A percentile compares a stretch with the other conserved stretches of the same genome.
Conservation (phyloP, 2,329 filamentous ascomycete genomes). For the Aspergillus novoparasiticus region DNA sequence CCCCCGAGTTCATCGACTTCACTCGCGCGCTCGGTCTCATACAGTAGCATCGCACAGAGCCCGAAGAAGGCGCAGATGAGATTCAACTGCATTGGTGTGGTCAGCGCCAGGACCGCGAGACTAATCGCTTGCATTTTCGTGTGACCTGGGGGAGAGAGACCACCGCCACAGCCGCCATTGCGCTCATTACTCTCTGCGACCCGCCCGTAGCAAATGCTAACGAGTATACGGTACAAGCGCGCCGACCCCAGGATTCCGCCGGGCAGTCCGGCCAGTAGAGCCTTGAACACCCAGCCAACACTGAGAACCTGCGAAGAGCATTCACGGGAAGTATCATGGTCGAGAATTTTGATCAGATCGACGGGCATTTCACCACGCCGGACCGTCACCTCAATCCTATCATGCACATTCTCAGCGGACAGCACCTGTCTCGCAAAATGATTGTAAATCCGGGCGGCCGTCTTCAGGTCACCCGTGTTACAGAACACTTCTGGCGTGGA, state of each 20-base stretch:
- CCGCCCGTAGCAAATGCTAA: conserved; percentile 30
- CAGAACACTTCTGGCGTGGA: conserved; percentile 37
- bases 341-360: conserved; percentile 20
- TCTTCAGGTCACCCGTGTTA: conserved; percentile 37
- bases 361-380: conserved; percentile 36
- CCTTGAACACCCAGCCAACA: conserved; percentile 39
- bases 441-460: conserved; percentile 41
- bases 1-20: conserved; percentile 23
- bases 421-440: conserved; percentile 44
- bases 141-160: conserved; percentile 22
- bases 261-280: conserved; percentile 40
- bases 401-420: conserved; percentile 36
- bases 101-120: conserved; percentile 40
- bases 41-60: conserved; percentile 34
- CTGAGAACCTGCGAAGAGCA: conserved; percentile 30
- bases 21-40: conserved; percentile 27
- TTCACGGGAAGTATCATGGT: conserved; percentile 16
- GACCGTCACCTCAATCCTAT: conserved; percentile 37
- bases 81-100: conserved; percentile 41
- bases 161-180: conserved; percentile 24
- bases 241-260: conserved; percentile 42
- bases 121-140: conserved; percentile 37
- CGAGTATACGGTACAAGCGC: conserved; percentile 35
- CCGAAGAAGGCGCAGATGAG: conserved; percentile 46
- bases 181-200: conserved; percentile 16